Base-by-base conservation (phyloP, 805 yeast species). In the Zygotorulaspora danielsina region DNA sequence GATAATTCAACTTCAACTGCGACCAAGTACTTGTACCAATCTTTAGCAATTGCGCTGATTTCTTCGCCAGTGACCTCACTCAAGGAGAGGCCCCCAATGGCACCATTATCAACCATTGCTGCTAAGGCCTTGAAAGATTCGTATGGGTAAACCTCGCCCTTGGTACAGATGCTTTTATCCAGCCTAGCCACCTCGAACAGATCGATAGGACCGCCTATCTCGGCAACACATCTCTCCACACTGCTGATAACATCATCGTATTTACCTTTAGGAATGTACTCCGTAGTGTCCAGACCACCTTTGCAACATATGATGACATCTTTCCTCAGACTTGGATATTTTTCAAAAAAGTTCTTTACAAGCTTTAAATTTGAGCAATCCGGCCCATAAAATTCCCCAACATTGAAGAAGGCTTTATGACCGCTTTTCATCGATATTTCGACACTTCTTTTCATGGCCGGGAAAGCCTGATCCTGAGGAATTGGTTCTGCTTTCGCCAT, bases 1-100 rank as follows among this genome's bases (percentile, higher is more conserved):
- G 95, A 84, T 44, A 81, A 73, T 63, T 88, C 97, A 30, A 83
- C 70, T 65, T 88, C 96, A 31, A 83, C 84, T 49, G 77, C 77
- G 2, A 77, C 69, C 40, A 86, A 70, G 28, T 80, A 82, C 32
- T 63, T 61, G 32, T 50, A 55, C 40, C 71, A 69, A 3, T 76
- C 73, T 29, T 67, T 61, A 25, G 66, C 62, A 3, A 93, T 89
- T 44, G 74, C 75, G 16, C 62, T 57, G 41, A 89, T 72, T 10
- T 89, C 75, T 0, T 67, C 70, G 4, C 76, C 80, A 16, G 76
- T 70, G 13, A 79, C 83, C 63, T 88, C 96, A 36, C 87, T 78
- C 33, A 88, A 65, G 1, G 95, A 81, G 38, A 82, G 71, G 18
- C 83, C 88, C 36, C 78, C 79, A 49, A 87, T 71, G 30, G 65